These are phyloP conservation scores for Dactylellina parvicollis DNA, from an alignment of 2,329 filamentous ascomycete species.

Conservation along the genomic window DNA sequence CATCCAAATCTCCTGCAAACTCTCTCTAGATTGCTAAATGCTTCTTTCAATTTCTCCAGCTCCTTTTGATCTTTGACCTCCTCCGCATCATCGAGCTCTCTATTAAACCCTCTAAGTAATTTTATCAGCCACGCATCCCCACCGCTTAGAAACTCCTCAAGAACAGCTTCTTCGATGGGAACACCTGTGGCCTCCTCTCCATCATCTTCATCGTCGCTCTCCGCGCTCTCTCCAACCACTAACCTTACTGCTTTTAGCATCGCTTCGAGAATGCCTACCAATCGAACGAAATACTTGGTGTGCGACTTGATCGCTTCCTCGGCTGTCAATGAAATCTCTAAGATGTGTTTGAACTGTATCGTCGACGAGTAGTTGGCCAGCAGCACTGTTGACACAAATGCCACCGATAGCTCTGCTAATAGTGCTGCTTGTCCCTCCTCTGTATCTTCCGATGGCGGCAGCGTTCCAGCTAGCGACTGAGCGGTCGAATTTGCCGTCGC, in stretches of 20 bases:
- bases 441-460: conserved; percentile 30
- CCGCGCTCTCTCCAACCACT: conserved; percentile 54
- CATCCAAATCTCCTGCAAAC: conserved; percentile 32
- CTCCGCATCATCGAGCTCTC: conserved; percentile 52
- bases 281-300: conserved; percentile 45
- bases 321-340: conserved; percentile 56
- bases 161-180: conserved; percentile 30
- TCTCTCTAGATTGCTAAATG: conserved; percentile 23
- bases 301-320: conserved; percentile 50
- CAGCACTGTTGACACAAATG: conserved; percentile 56
- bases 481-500: conserved; percentile 46
- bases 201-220: conserved; percentile 55
- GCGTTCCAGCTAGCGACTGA: conserved; percentile 23
- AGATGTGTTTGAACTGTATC: conserved; percentile 56
- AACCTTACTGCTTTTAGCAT: conserved; percentile 52
- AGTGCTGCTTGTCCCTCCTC: conserved; percentile 45
- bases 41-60: conserved; percentile 16
- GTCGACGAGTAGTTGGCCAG: conserved; percentile 57
- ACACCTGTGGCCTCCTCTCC: conserved; percentile 33
- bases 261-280: conserved; percentile 49
- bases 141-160: conserved; percentile 53
- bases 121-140: conserved; percentile 56
- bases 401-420: conserved; percentile 55
- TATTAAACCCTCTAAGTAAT: conserved; percentile 54
- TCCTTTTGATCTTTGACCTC: conserved; percentile 16